Evolutionary conservation across 2,329 filamentous ascomycete genomes (phyloP).

Genomic region (Alternaria alternata): DNA sequence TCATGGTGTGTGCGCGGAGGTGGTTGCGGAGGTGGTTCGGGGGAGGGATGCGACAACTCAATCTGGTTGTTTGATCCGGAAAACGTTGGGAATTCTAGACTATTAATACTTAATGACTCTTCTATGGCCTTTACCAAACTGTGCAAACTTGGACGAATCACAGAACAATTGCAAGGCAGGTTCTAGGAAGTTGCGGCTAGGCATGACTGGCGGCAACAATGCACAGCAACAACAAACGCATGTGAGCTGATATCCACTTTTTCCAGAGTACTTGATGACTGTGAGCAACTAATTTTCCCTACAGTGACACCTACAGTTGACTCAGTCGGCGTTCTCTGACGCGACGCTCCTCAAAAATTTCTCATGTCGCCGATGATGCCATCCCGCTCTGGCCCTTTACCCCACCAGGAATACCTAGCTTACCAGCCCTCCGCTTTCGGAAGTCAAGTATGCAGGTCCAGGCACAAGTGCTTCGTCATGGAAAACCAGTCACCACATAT

Average conservation of each 20-base stretch:
- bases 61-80: slow-evolving; percentile 26
- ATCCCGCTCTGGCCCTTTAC: slow-evolving; percentile 33
- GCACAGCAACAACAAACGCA: slow-evolving; percentile 26
- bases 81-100: slow-evolving; percentile 8
- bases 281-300: slow-evolving; percentile 6
- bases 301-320: slow-evolving; percentile 24
- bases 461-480: not conserved
- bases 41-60: slow-evolving; percentile 27
- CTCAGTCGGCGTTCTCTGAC: slow-evolving; percentile 22
- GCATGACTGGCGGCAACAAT: slow-evolving; percentile 24
- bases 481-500: not conserved
- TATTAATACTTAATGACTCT: slow-evolving; percentile 6
- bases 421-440: slow-evolving; percentile 16
- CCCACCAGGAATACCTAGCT: slow-evolving; percentile 21
- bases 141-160: slow-evolving; percentile 6
- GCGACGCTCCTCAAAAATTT: slow-evolving; percentile 37
- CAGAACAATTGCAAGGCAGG: slow-evolving; percentile 9
- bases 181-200: slow-evolving; percentile 18
- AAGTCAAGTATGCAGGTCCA: not conserved
- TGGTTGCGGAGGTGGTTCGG: slow-evolving; percentile 32
- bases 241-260: slow-evolving; percentile 26
- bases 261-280: slow-evolving; percentile 17
- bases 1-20: slow-evolving; percentile 40
- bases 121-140: not conserved
- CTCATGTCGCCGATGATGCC: slow-evolving; percentile 44